Evolutionary conservation across 2,329 filamentous ascomycete genomes (phyloP), one percentile per base, ranked within the genome.

Genomic region (Penicillium sp.): DNA sequence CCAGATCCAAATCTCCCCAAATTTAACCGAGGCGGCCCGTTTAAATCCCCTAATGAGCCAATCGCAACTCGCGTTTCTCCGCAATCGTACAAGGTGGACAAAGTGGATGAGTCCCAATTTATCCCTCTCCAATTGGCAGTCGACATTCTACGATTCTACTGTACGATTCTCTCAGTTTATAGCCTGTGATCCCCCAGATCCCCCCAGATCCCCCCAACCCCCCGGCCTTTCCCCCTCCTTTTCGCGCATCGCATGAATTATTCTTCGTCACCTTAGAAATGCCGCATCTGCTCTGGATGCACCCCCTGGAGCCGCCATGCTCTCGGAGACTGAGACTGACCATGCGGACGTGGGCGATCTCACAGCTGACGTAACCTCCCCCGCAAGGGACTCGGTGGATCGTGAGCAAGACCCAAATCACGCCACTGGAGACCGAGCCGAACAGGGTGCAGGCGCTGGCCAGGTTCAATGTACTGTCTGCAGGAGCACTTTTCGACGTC

Each of bases 261-360:
- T 19, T 30, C 40, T n/a, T 54, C 26, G 22, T 60, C 37, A 33
- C 26, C 30, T 58, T 44, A 59, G 58, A 66, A 40, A 62, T 66
- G 60, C 47, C 35, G 42, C 38, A 55, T 44, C 33, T 50, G 12
- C 44, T 33, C 28, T 38, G 35, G 50, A 35, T 57, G 58, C 85
- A 87, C 40, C 83, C 63, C 61, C 61, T 65, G 69, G 70, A 71
- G 65, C 64, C 69, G 65, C 62, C 60, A 75, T 76, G 74, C 70
- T 70, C 59, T 64, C 71, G 61, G 70, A 70, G 59, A 69, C 65
- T 56, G 67, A 70, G 60, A 64, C 37, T 55, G 53, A 55, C 38
- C 53, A 72, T 57, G 63, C 65, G 53, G 62, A 64, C 42, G 63
- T 61, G 66, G 70, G 68, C 71, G 67, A 65, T 63, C 53, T 47